These are phyloP conservation scores for Pythium dissotocum DNA, from an alignment of 352 stramenopile species.

Conservation along the genomic window DNA sequence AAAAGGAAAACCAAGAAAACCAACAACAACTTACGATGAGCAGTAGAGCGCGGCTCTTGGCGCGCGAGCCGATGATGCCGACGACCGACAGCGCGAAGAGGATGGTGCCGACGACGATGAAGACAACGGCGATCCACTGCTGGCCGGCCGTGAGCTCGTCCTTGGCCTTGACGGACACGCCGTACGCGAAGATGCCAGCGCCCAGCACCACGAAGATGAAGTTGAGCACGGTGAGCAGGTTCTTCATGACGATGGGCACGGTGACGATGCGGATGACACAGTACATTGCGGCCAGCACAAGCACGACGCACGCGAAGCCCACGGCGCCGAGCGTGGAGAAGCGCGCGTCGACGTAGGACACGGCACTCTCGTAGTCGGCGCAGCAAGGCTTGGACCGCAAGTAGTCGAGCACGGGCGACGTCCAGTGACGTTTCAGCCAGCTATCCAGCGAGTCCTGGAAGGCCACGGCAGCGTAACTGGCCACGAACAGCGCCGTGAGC, in stretches of 20 bases:
- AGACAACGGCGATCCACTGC: constrained; percentile 76
- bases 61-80: constrained; percentile 61
- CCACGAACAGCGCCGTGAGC: constrained; percentile 56
- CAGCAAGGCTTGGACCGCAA: constrained; percentile 56
- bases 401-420: constrained; percentile 38
- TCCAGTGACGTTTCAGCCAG: constrained; percentile 84
- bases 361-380: constrained; percentile 49
- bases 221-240: constrained; percentile 78
- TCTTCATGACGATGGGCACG: constrained; percentile 87
- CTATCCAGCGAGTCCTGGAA: constrained; percentile 63
- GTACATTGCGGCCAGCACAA: constrained; percentile 66
- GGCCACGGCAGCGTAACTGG: constrained; percentile 63
- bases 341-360: constrained; percentile 47
- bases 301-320: constrained; percentile 43
- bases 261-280: constrained; percentile 84
- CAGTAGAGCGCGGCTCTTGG: constrained; percentile 77
- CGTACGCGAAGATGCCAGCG: constrained; percentile 54
- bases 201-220: constrained; percentile 66
- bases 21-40: constrained; percentile 59
- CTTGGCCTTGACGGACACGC: constrained; percentile 54
- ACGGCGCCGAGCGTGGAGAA: constrained; percentile 53
- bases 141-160: constrained; percentile 68
- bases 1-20: constrained; percentile 6
- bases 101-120: constrained; percentile 70
- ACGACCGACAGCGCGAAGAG: constrained; percentile 65